Evolutionary conservation across 805 yeast genomes (phyloP), one percentile per base, ranked within the genome.

Genomic region (Wickerhamomyces ciferrii): DNA sequence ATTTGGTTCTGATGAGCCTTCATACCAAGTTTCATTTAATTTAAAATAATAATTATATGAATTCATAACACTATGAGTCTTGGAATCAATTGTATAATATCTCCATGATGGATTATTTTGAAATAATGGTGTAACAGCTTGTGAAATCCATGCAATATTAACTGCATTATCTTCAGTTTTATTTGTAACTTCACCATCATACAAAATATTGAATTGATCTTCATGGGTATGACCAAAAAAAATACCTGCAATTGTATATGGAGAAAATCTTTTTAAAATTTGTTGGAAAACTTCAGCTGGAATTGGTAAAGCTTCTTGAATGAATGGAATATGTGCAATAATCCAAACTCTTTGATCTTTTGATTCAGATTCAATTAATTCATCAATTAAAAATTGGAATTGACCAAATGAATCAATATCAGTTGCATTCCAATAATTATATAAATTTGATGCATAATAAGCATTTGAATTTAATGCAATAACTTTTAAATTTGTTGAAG

Each of bases 141-240:
- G 89, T 3, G 78, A 73, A 46, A 83, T 72, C 81, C 84, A 83
- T 1, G 84, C 83, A 66, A 77, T 72, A 53, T 75, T 74, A 27
- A 82, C 53, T 4, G 78, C 81, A 34, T 67, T 66, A 6, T 69
- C 75, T 31, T 69, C 69, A 19, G 70, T 64, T 45, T 70, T 68
- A 49, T 63, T 65, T n/a, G 17, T 17, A 5, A 32, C 35, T 32
- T 73, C 72, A 20, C 72, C 65, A 3, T 74, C 74, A 56, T 82
- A 83, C 42, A 80, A 64, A 6, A 84, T 66, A 46, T 76, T 72
- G 68, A 83, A 83, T 61, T 83, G 84, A 62, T 84, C 91, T 52
- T 68, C 67, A 56, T 84, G 90, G 5, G 87, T 81, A 57, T 83
- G 87, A 23, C 91, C 91, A 59, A 75, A 82, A 69, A 84, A 84